Evolutionary conservation across 257 asterid genomes (phyloP).

Genomic region (Ligustrum vulgare): DNA sequence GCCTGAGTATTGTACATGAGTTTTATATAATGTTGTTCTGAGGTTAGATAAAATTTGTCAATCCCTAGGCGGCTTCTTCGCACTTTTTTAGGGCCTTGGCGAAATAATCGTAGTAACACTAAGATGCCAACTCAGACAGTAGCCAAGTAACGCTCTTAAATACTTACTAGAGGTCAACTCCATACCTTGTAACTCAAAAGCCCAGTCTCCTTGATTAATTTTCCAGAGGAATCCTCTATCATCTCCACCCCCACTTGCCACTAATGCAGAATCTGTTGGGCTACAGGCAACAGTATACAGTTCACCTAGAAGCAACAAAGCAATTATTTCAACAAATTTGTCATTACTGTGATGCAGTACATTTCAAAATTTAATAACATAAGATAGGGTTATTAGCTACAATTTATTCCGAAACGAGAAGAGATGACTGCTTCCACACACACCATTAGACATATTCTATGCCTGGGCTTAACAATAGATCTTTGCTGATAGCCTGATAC

Average conservation of each 20-base stretch:
- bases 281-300: conserved; percentile 75
- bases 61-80: neutral
- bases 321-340: conserved; percentile 3
- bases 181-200: conserved; percentile 75
- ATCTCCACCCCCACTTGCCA: conserved; percentile 97
- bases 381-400: neutral
- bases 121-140: neutral
- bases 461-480: neutral
- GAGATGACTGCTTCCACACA: neutral
- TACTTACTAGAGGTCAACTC: conserved; percentile 9
- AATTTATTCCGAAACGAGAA: neutral
- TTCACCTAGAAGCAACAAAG: conserved; percentile 58
- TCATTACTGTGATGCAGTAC: neutral
- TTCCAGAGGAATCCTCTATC: conserved; percentile 88
- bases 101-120: neutral
- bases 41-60: neutral
- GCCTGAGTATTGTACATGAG: neutral
- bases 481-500: neutral
- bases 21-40: neutral
- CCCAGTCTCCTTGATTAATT: conserved; percentile 74
- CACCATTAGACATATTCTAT: neutral
- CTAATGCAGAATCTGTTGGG: conserved; percentile 72
- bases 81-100: neutral
- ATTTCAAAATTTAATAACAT: neutral
- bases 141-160: neutral